A percentile compares a stretch with the other conserved stretches of the same genome.
These are phyloP conservation scores for Alopecurus myosuroides DNA, from an alignment of 176 grass and related monocot genomes.

Conservation along the genomic window DNA sequence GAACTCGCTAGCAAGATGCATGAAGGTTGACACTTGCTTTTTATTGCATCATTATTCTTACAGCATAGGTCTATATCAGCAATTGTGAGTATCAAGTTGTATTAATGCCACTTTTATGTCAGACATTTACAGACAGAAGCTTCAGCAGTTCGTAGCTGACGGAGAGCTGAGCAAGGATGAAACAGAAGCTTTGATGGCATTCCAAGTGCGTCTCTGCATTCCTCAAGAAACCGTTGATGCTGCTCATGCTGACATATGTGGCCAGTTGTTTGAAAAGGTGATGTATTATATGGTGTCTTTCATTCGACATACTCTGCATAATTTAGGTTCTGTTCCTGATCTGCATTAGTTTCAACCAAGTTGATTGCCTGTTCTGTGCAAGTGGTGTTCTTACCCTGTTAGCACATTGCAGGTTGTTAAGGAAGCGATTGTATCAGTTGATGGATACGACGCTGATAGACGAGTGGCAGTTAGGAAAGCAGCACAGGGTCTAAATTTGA, in stretches of 20 bases:
- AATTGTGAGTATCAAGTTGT: conserved; percentile 19
- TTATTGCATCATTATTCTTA: conserved; percentile 15
- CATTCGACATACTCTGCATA: conserved; percentile 8
- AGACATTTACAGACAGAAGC: conserved; percentile 99
- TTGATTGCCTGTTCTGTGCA: conserved; percentile 23
- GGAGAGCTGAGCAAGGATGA: conserved; percentile 87
- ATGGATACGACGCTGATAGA: conserved; percentile 70
- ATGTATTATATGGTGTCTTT: conserved; percentile 19
- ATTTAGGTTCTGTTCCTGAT: neutral
- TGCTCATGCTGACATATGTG: conserved; percentile 78
- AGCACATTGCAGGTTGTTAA: conserved; percentile 62
- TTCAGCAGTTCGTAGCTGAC: conserved; percentile 82
- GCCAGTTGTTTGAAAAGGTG: conserved; percentile 94
- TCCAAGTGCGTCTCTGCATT: conserved; percentile 90
- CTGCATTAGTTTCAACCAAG: neutral
- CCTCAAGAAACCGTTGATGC: conserved; percentile 79
- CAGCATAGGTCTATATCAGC: neutral
- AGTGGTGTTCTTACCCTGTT: conserved; percentile 29
- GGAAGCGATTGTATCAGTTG: conserved; percentile 75
- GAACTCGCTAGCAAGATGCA: conserved; percentile 90
- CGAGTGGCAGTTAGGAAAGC: conserved; percentile 80
- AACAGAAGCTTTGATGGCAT: conserved; percentile 70
- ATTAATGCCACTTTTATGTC: conserved; percentile 35
- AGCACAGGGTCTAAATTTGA: conserved; percentile 74
- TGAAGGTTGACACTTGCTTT: conserved; percentile 54